Conservation (phyloP, 2,329 filamentous ascomycete genomes). For the Colletotrichum chlorophyti region DNA sequence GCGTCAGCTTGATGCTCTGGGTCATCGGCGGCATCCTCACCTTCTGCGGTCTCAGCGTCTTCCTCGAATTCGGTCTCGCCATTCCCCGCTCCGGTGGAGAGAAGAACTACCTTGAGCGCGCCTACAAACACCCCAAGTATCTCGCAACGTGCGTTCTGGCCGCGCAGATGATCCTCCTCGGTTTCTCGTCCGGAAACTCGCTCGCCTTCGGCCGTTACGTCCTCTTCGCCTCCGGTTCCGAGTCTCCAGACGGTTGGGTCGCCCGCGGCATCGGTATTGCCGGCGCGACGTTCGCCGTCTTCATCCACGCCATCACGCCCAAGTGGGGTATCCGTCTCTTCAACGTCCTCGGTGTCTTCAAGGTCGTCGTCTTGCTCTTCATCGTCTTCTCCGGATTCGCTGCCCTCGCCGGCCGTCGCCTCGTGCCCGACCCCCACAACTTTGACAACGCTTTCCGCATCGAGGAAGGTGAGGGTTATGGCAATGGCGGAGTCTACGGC, state of each 20-base stretch:
- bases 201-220: constrained; percentile 66
- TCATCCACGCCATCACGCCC: constrained; percentile 58
- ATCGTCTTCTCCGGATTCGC: constrained; percentile 68
- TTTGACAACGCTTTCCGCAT: constrained; percentile 62
- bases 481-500: constrained; percentile 56
- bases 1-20: constrained; percentile 46
- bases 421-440: constrained; percentile 59
- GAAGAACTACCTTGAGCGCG: constrained; percentile 71
- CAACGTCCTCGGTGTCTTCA: constrained; percentile 66
- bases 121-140: constrained; percentile 64
- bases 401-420: constrained; percentile 57
- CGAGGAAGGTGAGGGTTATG: constrained; percentile 50
- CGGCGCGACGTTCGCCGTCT: constrained; percentile 60
- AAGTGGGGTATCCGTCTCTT: constrained; percentile 66
- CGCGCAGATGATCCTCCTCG: constrained; percentile 66
- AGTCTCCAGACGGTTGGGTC: constrained; percentile 58
- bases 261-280: constrained; percentile 63
- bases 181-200: constrained; percentile 65
- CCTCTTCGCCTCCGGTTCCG: constrained; percentile 58
- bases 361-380: constrained; percentile 64
- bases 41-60: constrained; percentile 65
- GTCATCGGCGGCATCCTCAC: constrained; percentile 54
- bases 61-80: constrained; percentile 68
- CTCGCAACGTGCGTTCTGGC: constrained; percentile 66
- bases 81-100: constrained; percentile 69